Evolutionary conservation across 805 yeast genomes (phyloP), one percentile per base, ranked within the genome.

Genomic region (Metschnikowia matae): DNA sequence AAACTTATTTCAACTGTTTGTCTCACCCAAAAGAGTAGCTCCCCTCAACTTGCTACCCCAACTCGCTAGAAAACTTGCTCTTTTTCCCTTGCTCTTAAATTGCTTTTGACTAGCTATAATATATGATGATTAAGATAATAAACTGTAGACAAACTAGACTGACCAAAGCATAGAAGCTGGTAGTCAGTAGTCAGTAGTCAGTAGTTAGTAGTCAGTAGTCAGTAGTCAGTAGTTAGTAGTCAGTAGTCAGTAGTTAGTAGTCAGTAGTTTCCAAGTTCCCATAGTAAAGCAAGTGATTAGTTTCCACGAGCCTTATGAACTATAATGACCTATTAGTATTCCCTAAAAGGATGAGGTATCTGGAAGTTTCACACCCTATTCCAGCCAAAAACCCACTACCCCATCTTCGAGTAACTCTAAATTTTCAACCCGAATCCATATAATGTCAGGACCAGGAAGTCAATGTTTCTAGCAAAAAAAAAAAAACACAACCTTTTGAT

Each of bases 311-410:
- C 4, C 29, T 10, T 8, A 26, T 2, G 10, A 8, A 1, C 10
- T 23, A 23, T 26, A 11, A 26, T 26, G 29, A 14, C 41, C 8
- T 6, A 26, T 15, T 6, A 14, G n/a, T 32, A 8, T 21, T 33
- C 11, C 3, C 3, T 8, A 32, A 20, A 3, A 3, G 39, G 10
- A 52, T 92, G 54, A 94, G 74, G 13, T 97, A 89, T 67, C 94
- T 23, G 11, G 4, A 26, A 10, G 10, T 3, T 26, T 10, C 11
- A 10, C 29, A 8, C 29, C 5, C 29, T 4, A 26, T 99, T 10
- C 99, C 99, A 46, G 94, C 91, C 56, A 94, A 76, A 55, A 89
- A 85, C 0, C 96, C 98, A 53, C 79, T 6, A 94, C 95, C 39
- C 89, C 87, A 58, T 87, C 85, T 8, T 72, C 64, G 34, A 60